A percentile compares a stretch with the other conserved stretches of the same genome.
Evolutionary conservation across 208 protist genomes (phyloP).

Genomic region (Trypanosoma rangeli): DNA sequence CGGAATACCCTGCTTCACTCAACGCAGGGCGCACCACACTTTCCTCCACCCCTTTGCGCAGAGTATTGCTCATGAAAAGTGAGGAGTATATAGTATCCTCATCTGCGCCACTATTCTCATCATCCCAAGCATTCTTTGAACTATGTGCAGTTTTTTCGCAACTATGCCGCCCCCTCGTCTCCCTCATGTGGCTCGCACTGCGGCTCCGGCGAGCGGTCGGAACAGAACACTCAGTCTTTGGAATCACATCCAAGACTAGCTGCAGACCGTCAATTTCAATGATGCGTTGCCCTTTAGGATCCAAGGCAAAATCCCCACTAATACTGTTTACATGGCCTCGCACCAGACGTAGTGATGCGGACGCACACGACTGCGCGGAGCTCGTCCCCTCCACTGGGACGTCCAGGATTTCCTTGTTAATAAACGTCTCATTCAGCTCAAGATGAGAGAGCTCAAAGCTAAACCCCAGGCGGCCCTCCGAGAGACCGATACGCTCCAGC

Average conservation of each 20-base stretch:
- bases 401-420: conserved; percentile 24
- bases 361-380: neutral
- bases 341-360: conserved; percentile 10
- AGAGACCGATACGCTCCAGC: conserved; percentile 23
- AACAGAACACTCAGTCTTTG: conserved; percentile 18
- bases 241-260: conserved; percentile 33
- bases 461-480: conserved; percentile 12
- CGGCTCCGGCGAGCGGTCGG: conserved; percentile 1
- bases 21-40: conserved; percentile 20
- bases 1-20: neutral
- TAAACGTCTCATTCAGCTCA: conserved; percentile 30
- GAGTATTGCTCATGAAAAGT: conserved; percentile 25
- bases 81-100: conserved; percentile 30
- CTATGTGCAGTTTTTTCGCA: neutral
- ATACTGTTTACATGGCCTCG: conserved; percentile 24
- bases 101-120: neutral
- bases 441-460: conserved; percentile 27
- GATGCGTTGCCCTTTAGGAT: conserved; percentile 18
- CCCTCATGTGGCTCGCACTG: neutral
- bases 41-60: conserved; percentile 21
- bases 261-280: conserved; percentile 32
- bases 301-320: conserved; percentile 17
- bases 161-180: neutral
- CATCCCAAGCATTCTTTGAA: neutral
- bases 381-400: neutral